Evolutionary conservation across 257 asterid species (phyloP).

Genomic region (Nicotiana attenuata): DNA sequence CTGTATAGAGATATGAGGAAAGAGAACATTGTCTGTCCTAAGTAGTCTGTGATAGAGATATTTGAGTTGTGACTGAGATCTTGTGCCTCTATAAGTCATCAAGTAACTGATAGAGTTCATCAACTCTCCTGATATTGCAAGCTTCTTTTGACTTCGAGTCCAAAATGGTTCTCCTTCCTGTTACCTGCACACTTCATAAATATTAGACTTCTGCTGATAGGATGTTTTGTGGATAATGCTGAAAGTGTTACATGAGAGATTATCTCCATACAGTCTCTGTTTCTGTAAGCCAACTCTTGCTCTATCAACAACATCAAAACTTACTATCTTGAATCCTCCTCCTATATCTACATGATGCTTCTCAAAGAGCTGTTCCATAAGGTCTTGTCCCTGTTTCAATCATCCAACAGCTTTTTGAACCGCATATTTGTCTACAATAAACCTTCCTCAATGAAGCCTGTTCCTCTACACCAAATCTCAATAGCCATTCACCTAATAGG

Average conservation of each 20-base stretch:
- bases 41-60: not conserved
- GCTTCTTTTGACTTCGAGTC: not conserved
- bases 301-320: too few relatives aligned
- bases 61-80: not conserved
- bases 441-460: too few relatives aligned
- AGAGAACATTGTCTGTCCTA: not conserved
- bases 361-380: not conserved
- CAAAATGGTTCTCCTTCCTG: not conserved
- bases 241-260: too few relatives aligned
- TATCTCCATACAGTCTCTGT: too few relatives aligned
- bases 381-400: too few relatives aligned
- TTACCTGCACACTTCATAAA: not conserved
- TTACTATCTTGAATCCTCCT: too few relatives aligned
- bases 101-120: not conserved
- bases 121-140: not conserved
- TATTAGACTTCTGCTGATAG: too few relatives aligned
- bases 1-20: not conserved
- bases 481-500: not conserved
- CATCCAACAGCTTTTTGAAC: too few relatives aligned
- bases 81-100: not conserved
- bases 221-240: too few relatives aligned
- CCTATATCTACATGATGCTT: too few relatives aligned
- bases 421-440: too few relatives aligned
- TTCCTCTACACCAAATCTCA: not conserved
- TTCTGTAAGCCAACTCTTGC: not conserved